A percentile compares a stretch with the other conserved stretches of the same genome.
Evolutionary conservation across 2,329 filamentous ascomycete genomes (phyloP).

Genomic region (Hymenoscyphus infarciens): DNA sequence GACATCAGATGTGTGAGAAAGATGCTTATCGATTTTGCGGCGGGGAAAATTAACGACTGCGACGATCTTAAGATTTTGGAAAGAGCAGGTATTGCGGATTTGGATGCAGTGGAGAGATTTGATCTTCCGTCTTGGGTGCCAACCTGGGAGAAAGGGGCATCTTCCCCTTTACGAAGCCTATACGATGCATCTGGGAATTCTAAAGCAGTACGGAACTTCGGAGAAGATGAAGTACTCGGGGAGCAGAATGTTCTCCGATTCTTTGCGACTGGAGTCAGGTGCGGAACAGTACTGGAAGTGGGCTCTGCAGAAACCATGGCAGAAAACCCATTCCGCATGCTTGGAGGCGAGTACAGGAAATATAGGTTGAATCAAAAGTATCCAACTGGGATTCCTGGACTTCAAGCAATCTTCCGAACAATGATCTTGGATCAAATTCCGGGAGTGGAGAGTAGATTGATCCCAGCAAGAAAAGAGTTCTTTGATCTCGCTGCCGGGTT

Average conservation of each 20-base stretch:
- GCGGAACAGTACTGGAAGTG: conserved; percentile 10
- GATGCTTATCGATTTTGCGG: conserved; percentile 11
- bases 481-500: conserved; percentile 13
- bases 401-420: conserved; percentile 12
- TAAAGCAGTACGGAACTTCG: conserved; percentile 8
- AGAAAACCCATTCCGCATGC: conserved; percentile 6
- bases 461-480: not conserved
- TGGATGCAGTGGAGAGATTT: conserved; percentile 7
- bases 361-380: conserved; percentile 10
- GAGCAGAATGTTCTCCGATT: conserved; percentile 8
- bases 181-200: conserved; percentile 7
- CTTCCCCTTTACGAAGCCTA: conserved; percentile 6
- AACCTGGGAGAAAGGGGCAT: conserved; percentile 6
- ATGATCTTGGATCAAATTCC: conserved; percentile 13
- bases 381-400: conserved; percentile 12
- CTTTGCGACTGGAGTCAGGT: conserved; percentile 11
- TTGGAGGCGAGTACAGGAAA: conserved; percentile 8
- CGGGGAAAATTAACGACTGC: conserved; percentile 8
- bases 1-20: conserved; percentile 7
- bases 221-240: conserved; percentile 11
- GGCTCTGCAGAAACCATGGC: conserved; percentile 11
- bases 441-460: not conserved
- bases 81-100: conserved; percentile 6
- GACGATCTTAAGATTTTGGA: conserved; percentile 8
- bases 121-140: conserved; percentile 12